Evolutionary conservation across 305 asterid genomes (phyloP).

Genomic region (Fraxinus ornus): DNA sequence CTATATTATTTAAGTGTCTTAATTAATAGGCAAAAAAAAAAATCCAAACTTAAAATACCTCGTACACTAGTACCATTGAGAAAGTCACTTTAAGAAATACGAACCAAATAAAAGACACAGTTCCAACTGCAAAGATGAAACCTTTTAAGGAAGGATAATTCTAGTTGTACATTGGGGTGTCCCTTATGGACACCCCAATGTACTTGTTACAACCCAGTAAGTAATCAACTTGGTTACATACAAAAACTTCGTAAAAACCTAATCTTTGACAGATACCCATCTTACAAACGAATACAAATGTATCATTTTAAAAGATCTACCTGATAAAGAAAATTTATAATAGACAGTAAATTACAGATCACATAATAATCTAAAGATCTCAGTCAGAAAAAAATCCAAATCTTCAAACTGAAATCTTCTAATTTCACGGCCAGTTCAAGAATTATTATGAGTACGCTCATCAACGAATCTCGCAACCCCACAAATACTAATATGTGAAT

Average conservation of each 20-base stretch:
- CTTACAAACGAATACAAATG: not conserved
- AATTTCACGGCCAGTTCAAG: not conserved
- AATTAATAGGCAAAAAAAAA: not conserved
- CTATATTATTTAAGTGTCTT: not conserved
- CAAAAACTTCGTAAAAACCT: not conserved
- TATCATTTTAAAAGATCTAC: not conserved
- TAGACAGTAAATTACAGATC: not conserved
- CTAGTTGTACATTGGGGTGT: too few relatives aligned
- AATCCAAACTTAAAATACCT: not conserved
- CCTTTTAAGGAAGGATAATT: not conserved
- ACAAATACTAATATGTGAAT: not conserved
- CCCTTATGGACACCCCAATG: too few relatives aligned
- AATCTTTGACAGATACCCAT: not conserved
- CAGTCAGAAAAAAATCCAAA: not conserved
- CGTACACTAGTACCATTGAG: not conserved
- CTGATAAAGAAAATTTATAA: not conserved
- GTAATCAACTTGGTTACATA: not conserved
- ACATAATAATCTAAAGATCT: not conserved
- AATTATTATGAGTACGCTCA: constrained; percentile 22
- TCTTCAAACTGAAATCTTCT: not conserved
- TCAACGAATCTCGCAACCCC: constrained; percentile 5
- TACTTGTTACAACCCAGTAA: too few relatives aligned
- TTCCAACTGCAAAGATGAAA: not conserved
- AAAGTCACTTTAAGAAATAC: constrained; percentile 17
- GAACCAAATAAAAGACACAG: constrained; percentile 6